Conservation (phyloP, 768 basidiomycete species). For the Pseudohyphozyma bogoriensis region DNA sequence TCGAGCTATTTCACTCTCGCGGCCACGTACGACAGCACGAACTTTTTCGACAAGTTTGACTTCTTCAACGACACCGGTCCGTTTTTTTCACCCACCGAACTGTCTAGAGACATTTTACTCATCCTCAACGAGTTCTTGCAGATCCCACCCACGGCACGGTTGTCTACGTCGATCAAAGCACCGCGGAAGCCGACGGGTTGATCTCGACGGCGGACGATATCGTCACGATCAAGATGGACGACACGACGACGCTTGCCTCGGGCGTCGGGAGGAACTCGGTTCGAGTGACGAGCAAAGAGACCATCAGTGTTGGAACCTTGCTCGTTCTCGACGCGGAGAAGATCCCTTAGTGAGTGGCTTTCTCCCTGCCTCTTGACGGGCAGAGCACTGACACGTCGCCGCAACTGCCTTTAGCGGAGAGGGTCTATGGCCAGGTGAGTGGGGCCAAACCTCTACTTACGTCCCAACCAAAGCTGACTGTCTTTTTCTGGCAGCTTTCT, state of each 20-base stretch:
- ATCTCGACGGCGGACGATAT: too few relatives aligned
- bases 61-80: constrained; percentile 46
- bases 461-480: background rate
- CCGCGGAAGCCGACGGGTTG: constrained; percentile 45
- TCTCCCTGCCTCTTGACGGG: background rate
- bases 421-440: too few relatives aligned
- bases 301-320: constrained; percentile 18
- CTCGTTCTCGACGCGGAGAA: constrained; percentile 32
- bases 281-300: constrained; percentile 27
- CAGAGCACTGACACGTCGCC: too few relatives aligned
- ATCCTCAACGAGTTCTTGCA: background rate
- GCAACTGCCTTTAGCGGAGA: too few relatives aligned
- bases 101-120: background rate
- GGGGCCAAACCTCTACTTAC: background rate
- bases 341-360: constrained; percentile 41
- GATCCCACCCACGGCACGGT: constrained; percentile 46
- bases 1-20: background rate
- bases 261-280: constrained; percentile 31
- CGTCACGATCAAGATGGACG: constrained; percentile 35
- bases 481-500: background rate
- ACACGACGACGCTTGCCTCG: constrained; percentile 17
- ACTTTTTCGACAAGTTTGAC: constrained; percentile 50
- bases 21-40: background rate
- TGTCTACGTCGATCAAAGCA: constrained; percentile 45
- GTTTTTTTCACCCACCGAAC: background rate